These are phyloP conservation scores for Pyrenophora graminea DNA, from an alignment of 2,329 filamentous ascomycete genomes.

Conservation along the genomic window DNA sequence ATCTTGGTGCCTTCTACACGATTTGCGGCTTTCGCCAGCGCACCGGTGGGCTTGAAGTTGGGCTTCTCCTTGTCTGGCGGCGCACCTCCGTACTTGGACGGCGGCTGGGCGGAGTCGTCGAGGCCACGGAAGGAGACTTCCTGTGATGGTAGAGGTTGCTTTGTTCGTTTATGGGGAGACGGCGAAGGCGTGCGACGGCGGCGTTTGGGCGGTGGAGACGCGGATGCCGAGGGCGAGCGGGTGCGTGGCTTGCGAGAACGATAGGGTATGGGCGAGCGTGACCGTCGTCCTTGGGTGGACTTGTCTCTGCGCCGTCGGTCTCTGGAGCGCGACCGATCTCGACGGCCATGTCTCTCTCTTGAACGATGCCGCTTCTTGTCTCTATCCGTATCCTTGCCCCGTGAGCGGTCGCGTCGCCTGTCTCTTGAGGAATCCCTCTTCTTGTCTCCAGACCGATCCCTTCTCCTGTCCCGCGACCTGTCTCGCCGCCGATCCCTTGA, in stretches of 20 bases:
- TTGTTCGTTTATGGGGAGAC: conserved; percentile 48
- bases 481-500: conserved; percentile 3
- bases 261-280: conserved; percentile 32
- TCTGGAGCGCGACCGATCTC: conserved; percentile 23
- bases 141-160: conserved; percentile 53
- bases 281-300: conserved; percentile 21
- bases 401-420: conserved; percentile 23
- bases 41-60: conserved; percentile 80
- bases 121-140: conserved; percentile 50
- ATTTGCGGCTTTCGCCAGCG: conserved; percentile 87
- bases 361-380: conserved; percentile 27
- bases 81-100: conserved; percentile 40
- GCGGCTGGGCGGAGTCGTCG: conserved; percentile 35
- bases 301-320: conserved; percentile 22
- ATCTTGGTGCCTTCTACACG: conserved; percentile 75
- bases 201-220: conserved; percentile 41
- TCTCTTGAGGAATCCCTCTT: conserved; percentile 24
- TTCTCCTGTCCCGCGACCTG: conserved; percentile 20
- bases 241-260: conserved; percentile 31
- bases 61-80: conserved; percentile 76
- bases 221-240: conserved; percentile 32
- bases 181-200: conserved; percentile 45
- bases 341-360: conserved; percentile 12
- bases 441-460: conserved; percentile 9
- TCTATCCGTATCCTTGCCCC: conserved; percentile 18